A percentile compares a stretch with the other conserved stretches of the same genome.
Evolutionary conservation across 2,329 filamentous ascomycete genomes (phyloP).

Genomic region (Cladosporium velox): DNA sequence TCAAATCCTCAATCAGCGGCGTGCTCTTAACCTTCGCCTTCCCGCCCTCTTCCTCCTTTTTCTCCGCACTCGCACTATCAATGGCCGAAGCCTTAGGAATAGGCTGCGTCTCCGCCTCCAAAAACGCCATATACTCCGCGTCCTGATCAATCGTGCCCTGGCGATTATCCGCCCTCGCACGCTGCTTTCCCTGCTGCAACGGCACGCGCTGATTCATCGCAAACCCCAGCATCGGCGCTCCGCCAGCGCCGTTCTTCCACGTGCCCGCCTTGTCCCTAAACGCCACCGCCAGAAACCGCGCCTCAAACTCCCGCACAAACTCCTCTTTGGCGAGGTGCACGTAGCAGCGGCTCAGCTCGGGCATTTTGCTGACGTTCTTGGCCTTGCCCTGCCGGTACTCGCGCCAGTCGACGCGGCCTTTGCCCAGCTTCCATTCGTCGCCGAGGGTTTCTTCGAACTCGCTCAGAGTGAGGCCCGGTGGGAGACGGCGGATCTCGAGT

Average conservation of each 20-base stretch:
- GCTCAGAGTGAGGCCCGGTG: constrained; percentile 76
- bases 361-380: constrained; percentile 84
- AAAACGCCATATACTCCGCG: constrained; percentile 89
- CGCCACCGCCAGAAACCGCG: constrained; percentile 65
- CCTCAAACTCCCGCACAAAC: constrained; percentile 66
- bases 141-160: constrained; percentile 97
- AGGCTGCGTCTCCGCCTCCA: constrained; percentile 80
- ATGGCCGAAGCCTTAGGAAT: constrained; percentile 55
- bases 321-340: constrained; percentile 75
- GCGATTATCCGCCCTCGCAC: constrained; percentile 67
- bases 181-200: constrained; percentile 63
- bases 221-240: constrained; percentile 75
- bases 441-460: constrained; percentile 76
- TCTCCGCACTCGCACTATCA: constrained; percentile 44
- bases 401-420: constrained; percentile 82
- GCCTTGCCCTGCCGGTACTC: constrained; percentile 73
- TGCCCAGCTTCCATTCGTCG: constrained; percentile 77
- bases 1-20: constrained; percentile 84
- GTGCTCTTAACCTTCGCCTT: constrained; percentile 73
- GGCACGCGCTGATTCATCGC: constrained; percentile 83
- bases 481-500: constrained; percentile 78
- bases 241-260: constrained; percentile 68
- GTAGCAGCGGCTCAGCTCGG: constrained; percentile 77
- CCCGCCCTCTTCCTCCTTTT: constrained; percentile 51
- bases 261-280: constrained; percentile 85